These are phyloP conservation scores for Trifolium repens DNA, from an alignment of 306 rosid species.

Conservation along the genomic window DNA sequence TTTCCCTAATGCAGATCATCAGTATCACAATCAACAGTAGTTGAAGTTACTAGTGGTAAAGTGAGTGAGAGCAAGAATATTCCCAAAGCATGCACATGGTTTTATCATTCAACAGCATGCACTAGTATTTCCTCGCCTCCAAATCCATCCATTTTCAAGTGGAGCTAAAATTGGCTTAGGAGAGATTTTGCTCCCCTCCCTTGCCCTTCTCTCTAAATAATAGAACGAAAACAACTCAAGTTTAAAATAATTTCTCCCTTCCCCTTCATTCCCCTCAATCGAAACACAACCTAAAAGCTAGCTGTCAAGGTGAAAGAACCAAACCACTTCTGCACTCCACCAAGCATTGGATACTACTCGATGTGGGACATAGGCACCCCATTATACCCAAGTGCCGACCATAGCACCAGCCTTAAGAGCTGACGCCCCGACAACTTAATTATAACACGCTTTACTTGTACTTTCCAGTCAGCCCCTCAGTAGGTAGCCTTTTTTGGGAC, in stretches of 20 bases:
- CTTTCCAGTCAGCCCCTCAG: background rate
- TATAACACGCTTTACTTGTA: background rate
- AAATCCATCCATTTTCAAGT: no score
- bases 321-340: background rate
- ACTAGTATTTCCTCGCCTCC: no score
- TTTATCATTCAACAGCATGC: conserved; percentile 4
- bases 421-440: background rate
- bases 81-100: background rate
- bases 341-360: background rate
- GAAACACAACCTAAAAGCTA: background rate
- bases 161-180: no score
- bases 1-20: conserved; percentile 54
- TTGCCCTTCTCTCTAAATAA: no score
- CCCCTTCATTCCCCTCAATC: no score
- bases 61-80: background rate
- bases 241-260: no score
- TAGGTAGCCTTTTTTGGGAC: background rate
- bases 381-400: background rate
- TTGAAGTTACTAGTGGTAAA: background rate
- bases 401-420: background rate
- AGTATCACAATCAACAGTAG: conserved; percentile 47
- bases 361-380: background rate
- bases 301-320: background rate
- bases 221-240: no score
- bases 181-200: no score